Base-by-base conservation (phyloP, 2,329 filamentous ascomycete species). In the Ceratocystis lukuohia region DNA sequence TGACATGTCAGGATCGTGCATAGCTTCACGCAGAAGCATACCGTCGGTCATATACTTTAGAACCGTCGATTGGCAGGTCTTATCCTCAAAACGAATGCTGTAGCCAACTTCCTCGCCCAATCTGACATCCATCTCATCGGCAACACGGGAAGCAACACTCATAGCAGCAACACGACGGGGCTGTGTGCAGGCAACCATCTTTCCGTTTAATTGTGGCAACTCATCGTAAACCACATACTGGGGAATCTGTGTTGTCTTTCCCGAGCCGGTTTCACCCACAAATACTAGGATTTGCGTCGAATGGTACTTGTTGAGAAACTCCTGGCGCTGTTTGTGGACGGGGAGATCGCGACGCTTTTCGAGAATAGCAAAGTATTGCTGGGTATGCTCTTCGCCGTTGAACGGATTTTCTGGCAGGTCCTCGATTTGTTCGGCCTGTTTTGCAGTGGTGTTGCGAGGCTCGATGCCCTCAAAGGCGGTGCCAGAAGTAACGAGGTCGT, bases 41-140 rank as follows among this genome's bases (percentile, higher is more conserved):
- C 95, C 95, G 74, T 99, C 94, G 57, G 95, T 99, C 94, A 99
- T 99, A 80, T 99, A 99, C 80, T 99, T 99, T 74, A 99, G 84
- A 69, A 95, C 84, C 1, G 94, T 99, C 76, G 89, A 91, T 67
- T 86, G 84, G 63, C 88, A 84, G 0, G 94, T 97, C 79, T 86
- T 89, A 75, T 99, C 94, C 77, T 99, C 95, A 76, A 99, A 99
- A 80, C 94, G 91, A 75, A 99, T 97, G 76, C 90, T 97, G 80
- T 97, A 99, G 76, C 94, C 94, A 66, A 99, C 92, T 77, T 97
- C 93, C 71, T 96, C 86, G 68, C 94, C 94, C 30, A 99, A 82
- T 68, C 83, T 85, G 70, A 96, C 93, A 74, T 97, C 94, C 82
- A 99, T 88, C 78, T 99, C 94, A 73, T 96, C 86, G 33, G 95